Evolutionary conservation across 208 protist genomes (phyloP).

Genomic region (Leishmania tropica): DNA sequence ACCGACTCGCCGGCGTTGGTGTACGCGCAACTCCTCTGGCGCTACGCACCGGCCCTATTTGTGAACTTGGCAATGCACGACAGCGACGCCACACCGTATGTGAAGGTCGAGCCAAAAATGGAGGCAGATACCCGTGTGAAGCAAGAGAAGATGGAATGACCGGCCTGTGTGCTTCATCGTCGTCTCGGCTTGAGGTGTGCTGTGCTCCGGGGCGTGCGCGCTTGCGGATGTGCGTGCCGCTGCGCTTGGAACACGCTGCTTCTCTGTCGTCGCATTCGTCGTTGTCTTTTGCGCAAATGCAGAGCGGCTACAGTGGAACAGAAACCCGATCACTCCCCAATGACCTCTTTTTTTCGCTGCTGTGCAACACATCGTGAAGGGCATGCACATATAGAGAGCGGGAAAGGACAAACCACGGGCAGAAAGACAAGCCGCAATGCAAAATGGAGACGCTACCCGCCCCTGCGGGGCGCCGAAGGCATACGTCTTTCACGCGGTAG

Average conservation of each 20-base stretch:
- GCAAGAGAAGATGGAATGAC: constrained; percentile 4
- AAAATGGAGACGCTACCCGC: background rate
- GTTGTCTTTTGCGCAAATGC: background rate
- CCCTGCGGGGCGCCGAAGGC: background rate
- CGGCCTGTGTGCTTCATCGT: too few species aligned
- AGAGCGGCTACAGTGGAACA: background rate
- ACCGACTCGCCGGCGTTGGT: constrained; percentile 53
- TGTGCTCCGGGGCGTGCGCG: background rate
- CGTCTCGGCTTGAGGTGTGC: background rate
- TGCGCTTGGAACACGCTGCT: background rate
- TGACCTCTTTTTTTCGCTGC: background rate
- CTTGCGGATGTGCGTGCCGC: background rate
- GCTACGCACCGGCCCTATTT: constrained; percentile 60
- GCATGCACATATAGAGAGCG: too few species aligned
- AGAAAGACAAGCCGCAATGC: background rate
- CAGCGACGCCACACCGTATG: background rate
- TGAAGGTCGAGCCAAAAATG: constrained; percentile 6
- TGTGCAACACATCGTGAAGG: background rate
- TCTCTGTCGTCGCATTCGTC: background rate
- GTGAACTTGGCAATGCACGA: constrained; percentile 27
- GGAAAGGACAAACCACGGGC: background rate
- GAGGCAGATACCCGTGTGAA: background rate
- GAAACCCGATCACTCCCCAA: background rate
- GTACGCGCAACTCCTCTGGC: constrained; percentile 82
- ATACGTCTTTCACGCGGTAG: background rate